Evolutionary conservation across 257 asterid species (phyloP), one percentile per base, ranked within the genome.

Genomic region (Solanum gandarillasii): DNA sequence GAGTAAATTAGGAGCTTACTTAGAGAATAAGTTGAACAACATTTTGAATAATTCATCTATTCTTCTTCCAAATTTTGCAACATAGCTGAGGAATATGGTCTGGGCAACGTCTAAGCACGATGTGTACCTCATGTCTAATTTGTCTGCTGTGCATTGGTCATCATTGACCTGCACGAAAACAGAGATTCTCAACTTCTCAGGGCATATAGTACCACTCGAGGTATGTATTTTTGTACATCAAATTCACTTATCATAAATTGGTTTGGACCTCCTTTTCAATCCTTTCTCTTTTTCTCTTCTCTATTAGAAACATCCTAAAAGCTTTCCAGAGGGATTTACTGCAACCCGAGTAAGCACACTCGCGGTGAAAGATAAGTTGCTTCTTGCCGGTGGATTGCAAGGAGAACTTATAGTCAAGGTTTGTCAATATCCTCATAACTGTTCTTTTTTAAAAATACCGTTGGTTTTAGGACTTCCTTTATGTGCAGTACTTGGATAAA

Each of bases 391-490:
- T 89, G 98, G 99, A 83, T 94, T 94, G 92, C 98, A 93, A 87
- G 99, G 99, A 87, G 98, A 96, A 89, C 93, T 96, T 70, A 93
- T 96, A 67, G 94, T 98, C 98, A 94, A 94, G 96, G 96, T 94
- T 23, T 48, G 46, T 73, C 9, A 18, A 73, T 20, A 8, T 71
- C 76, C 76, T 29, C 94, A 86, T 94, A 92, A 60, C 91, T 95
- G 89, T 91, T 95, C 82, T 94, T 95, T 43, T 95, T 18, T 3
- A 0, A 2, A 55, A 55, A 18, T 12, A 25, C 73, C 0, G 34
- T 67, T 27, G 75, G 38, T 29, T 29, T 70, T 70, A 70, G 12
- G n/a, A 29, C 39, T 29, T 12, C 76, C 20, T 88, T 98, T 79
- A n/a, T 41, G 78, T 93, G 93, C 94, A 95, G 99, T 92, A 91